Conservation (phyloP, 2,329 filamentous ascomycete genomes). For the Myriosclerotinia duriaeana region DNA sequence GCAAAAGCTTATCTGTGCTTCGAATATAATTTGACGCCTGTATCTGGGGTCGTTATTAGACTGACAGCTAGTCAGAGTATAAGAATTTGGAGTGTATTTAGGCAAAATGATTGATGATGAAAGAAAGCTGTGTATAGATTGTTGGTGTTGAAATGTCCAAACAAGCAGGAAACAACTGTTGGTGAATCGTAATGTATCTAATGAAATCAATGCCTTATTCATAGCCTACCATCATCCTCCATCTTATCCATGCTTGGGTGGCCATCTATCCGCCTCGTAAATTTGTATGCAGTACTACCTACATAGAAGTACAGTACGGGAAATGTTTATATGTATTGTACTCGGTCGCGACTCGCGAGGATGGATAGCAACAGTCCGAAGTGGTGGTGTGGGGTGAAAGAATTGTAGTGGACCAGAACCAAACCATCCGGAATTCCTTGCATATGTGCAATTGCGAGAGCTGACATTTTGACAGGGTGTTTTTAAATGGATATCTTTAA, state of each 20-base stretch:
- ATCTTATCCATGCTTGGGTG: constrained; percentile 1
- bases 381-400: constrained; percentile 1
- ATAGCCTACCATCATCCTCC: constrained; percentile 1
- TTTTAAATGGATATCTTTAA: background rate
- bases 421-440: background rate
- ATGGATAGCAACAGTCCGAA: background rate
- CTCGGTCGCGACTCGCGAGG: background rate
- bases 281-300: background rate
- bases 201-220: background rate
- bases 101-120: background rate
- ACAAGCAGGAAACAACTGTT: background rate
- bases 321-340: background rate
- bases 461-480: background rate
- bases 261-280: background rate
- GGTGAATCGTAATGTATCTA: background rate
- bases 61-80: background rate
- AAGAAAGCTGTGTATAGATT: background rate
- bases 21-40: background rate
- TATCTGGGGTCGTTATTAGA: background rate
- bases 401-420: background rate
- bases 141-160: background rate
- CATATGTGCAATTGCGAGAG: constrained; percentile 1
- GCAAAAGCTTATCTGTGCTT: background rate
- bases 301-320: background rate
- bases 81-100: background rate